Percentiles rank a stretch among this genome's conserved stretches.
Conservation (phyloP, 805 yeast genomes). For the Wickerhamiella nectarea region DNA sequence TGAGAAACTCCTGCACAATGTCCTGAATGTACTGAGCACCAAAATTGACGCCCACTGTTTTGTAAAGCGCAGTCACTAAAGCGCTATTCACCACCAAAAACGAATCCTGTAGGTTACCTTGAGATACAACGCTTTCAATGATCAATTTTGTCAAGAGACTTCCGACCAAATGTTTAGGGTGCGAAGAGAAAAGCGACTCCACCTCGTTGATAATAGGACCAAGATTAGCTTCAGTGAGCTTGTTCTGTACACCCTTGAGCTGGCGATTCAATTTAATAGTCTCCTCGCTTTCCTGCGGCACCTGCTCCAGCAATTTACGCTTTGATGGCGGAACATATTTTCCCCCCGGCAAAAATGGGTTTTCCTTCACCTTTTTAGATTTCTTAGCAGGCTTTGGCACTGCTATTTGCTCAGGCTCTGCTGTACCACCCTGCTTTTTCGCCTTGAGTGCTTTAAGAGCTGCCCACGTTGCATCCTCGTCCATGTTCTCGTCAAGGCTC, state of each 20-base stretch:
- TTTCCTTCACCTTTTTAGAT: slow-evolving; percentile 33
- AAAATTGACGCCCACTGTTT: slow-evolving; percentile 71
- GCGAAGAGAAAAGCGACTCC: slow-evolving; percentile 43
- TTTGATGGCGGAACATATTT: slow-evolving; percentile 81
- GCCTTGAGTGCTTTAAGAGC: slow-evolving; percentile 20
- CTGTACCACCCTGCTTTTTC: slow-evolving; percentile 4
- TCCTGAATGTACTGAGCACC: slow-evolving; percentile 79
- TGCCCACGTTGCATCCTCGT: slow-evolving; percentile 20
- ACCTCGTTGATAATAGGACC: slow-evolving; percentile 56
- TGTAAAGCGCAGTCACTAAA: slow-evolving; percentile 57
- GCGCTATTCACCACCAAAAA: slow-evolving; percentile 72
- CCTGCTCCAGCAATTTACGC: slow-evolving; percentile 35
- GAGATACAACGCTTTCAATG: slow-evolving; percentile 48
- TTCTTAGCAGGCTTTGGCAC: slow-evolving; percentile 9
- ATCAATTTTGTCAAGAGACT: slow-evolving; percentile 51
- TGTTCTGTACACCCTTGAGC: slow-evolving; percentile 74
- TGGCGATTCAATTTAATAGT: slow-evolving; percentile 39
- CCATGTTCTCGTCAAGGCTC: slow-evolving; percentile 10
- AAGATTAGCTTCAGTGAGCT: slow-evolving; percentile 78
- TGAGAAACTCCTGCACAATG: slow-evolving; percentile 56
- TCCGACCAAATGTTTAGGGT: slow-evolving; percentile 72
- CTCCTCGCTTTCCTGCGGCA: slow-evolving; percentile 34
- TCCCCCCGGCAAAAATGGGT: slow-evolving; percentile 45
- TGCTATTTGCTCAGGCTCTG: not conserved
- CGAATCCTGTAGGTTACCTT: slow-evolving; percentile 58